phyloP scores from a whole-genome alignment of 2,329 filamentous ascomycete genomes.

The Aspergillus felis region DNA sequence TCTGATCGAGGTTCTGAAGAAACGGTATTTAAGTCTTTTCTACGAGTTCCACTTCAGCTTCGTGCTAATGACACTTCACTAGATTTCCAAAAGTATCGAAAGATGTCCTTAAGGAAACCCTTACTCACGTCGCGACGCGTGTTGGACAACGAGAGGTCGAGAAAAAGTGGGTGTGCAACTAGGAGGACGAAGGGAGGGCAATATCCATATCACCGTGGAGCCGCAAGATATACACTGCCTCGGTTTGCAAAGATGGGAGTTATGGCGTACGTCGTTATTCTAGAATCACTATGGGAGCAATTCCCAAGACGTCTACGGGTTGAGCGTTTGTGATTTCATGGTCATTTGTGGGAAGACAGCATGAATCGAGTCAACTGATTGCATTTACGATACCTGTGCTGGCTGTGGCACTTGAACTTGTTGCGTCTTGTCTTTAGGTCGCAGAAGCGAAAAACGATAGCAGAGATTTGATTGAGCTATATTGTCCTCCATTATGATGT shows the following conservation, averaged over 20 bases:
- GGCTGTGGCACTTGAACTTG: no score
- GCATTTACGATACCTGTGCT: not conserved
- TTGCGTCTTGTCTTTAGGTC: not conserved
- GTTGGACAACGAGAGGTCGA: slow-evolving; percentile 59
- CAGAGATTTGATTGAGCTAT: not conserved
- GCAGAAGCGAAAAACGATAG: not conserved
- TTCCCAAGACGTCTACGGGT: not conserved
- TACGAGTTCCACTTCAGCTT: not conserved
- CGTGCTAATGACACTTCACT: slow-evolving; percentile 9
- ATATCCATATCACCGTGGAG: not conserved
- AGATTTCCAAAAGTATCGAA: slow-evolving; percentile 68
- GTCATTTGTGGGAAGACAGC: not conserved
- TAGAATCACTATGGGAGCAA: not conserved
- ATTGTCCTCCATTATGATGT: not conserved
- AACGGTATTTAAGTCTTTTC: slow-evolving; percentile 47
- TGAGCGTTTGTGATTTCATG: not conserved
- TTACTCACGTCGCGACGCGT: slow-evolving; percentile 62
- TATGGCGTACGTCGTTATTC: not conserved
- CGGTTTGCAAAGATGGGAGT: not conserved
- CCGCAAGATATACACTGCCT: not conserved
- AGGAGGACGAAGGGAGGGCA: slow-evolving; percentile 2
- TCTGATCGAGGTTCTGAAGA: slow-evolving; percentile 70
- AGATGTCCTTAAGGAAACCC: slow-evolving; percentile 65
- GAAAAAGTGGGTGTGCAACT: slow-evolving; percentile 60
- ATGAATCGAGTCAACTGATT: not conserved